phyloP scores from a whole-genome alignment of 805 yeast genomes.

The Barnettozyma sucrosica region DNA sequence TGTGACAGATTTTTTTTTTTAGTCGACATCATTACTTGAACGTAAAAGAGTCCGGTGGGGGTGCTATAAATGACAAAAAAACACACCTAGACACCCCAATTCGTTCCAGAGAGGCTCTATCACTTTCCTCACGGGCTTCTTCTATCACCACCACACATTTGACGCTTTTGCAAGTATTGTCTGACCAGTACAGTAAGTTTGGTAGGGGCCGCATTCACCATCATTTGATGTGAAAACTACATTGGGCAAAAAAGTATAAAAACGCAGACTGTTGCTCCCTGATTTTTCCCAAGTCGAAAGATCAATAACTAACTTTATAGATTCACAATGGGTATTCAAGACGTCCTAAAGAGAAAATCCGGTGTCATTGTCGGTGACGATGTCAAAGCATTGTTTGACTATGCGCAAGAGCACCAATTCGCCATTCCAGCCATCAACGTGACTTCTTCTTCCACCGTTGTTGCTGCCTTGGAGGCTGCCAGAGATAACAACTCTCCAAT shows the following conservation, averaged over 20 bases:
- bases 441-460: constrained; percentile 94
- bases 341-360: constrained; percentile 80
- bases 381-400: constrained; percentile 74
- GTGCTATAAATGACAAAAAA: background rate
- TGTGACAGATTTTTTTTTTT: background rate
- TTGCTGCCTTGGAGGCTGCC: constrained; percentile 96
- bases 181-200: background rate
- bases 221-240: background rate
- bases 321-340: constrained; percentile 50
- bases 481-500: constrained; percentile 93
- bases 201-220: constrained; percentile 1
- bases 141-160: background rate
- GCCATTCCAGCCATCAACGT: constrained; percentile 99
- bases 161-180: background rate
- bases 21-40: background rate
- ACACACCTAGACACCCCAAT: background rate
- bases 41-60: background rate
- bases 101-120: background rate
- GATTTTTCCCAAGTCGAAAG: background rate
- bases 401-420: constrained; percentile 88
- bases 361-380: constrained; percentile 99
- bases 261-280: background rate
- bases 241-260: constrained; percentile 1
- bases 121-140: background rate
- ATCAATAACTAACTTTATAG: background rate